A percentile compares a stretch with the other conserved stretches of the same genome.
Evolutionary conservation across 2,329 filamentous ascomycete species (phyloP).

Genomic region (Corniculantispora saksenae): DNA sequence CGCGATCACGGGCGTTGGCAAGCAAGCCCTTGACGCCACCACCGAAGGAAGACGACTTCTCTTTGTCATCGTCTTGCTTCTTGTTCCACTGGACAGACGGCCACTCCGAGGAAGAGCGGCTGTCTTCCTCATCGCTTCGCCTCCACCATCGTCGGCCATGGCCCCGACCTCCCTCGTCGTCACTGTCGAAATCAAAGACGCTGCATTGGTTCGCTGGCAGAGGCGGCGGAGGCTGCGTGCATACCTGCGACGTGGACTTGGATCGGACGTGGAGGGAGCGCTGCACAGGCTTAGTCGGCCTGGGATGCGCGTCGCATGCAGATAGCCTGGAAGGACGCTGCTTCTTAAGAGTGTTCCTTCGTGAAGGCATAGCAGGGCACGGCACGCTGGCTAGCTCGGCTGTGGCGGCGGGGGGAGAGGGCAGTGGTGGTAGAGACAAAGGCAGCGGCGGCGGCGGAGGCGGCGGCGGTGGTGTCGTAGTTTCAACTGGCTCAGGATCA

Average conservation of each 20-base stretch:
- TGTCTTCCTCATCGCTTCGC: slow-evolving; percentile 22
- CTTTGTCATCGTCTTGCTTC: slow-evolving; percentile 17
- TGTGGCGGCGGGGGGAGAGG: slow-evolving; percentile 26
- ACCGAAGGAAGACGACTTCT: slow-evolving; percentile 22
- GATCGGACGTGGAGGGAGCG: background rate
- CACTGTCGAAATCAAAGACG: slow-evolving; percentile 35
- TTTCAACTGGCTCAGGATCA: background rate
- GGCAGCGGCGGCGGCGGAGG: slow-evolving; percentile 8
- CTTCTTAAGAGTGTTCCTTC: slow-evolving; percentile 7
- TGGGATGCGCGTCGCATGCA: background rate
- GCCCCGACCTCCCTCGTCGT: slow-evolving; percentile 22
- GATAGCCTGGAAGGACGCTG: background rate
- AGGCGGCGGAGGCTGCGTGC: background rate
- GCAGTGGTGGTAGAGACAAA: slow-evolving; percentile 28
- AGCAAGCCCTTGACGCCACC: slow-evolving; percentile 29
- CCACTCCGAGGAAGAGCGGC: slow-evolving; percentile 18
- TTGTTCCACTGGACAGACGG: slow-evolving; percentile 20
- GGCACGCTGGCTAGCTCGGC: slow-evolving; percentile 28
- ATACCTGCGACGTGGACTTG: background rate
- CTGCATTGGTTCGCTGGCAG: slow-evolving; percentile 26
- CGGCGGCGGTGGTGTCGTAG: background rate
- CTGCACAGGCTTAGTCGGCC: background rate
- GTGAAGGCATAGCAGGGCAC: slow-evolving; percentile 1
- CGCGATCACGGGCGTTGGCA: slow-evolving; percentile 27
- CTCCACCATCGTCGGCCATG: slow-evolving; percentile 24